Percentiles rank a stretch among this genome's conserved stretches.
These are phyloP conservation scores for Secale cereale DNA, from an alignment of 176 grass and related monocot species.

Conservation along the genomic window DNA sequence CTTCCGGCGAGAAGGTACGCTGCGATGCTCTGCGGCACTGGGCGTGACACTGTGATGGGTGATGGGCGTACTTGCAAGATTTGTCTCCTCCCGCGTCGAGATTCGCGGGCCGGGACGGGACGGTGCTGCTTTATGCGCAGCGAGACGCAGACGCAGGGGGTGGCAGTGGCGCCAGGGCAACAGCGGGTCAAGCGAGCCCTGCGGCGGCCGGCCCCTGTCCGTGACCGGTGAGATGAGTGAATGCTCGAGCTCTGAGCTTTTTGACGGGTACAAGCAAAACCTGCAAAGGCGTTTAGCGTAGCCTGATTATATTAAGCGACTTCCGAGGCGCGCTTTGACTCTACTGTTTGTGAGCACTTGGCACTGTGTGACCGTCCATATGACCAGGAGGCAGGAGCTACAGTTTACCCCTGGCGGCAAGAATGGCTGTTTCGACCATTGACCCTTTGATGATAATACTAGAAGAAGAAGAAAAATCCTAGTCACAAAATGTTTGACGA, in stretches of 20 bases:
- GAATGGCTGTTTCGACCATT: no score
- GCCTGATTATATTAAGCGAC: slow-evolving; percentile 20
- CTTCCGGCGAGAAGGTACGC: slow-evolving; percentile 12
- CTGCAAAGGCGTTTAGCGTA: background rate
- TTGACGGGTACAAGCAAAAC: background rate
- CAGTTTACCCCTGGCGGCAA: no score
- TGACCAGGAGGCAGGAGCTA: no score
- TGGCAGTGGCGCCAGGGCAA: slow-evolving; percentile 10
- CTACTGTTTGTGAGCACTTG: background rate
- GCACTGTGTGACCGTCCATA: background rate
- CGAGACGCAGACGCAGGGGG: background rate
- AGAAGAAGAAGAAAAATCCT: no score
- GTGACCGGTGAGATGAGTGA: background rate
- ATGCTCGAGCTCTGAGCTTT: slow-evolving; percentile 22
- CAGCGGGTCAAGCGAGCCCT: slow-evolving; percentile 15
- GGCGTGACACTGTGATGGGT: background rate
- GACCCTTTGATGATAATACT: no score
- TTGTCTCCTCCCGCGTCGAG: background rate
- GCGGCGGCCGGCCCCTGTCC: background rate
- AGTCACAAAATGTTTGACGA: no score
- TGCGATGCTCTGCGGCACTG: background rate
- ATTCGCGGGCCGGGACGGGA: background rate
- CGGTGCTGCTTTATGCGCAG: background rate
- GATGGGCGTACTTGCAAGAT: background rate
- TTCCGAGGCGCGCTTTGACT: slow-evolving; percentile 24